phyloP scores from a whole-genome alignment of 192 early-diverging fungal genomes.

The Obelidium mucronatum region DNA sequence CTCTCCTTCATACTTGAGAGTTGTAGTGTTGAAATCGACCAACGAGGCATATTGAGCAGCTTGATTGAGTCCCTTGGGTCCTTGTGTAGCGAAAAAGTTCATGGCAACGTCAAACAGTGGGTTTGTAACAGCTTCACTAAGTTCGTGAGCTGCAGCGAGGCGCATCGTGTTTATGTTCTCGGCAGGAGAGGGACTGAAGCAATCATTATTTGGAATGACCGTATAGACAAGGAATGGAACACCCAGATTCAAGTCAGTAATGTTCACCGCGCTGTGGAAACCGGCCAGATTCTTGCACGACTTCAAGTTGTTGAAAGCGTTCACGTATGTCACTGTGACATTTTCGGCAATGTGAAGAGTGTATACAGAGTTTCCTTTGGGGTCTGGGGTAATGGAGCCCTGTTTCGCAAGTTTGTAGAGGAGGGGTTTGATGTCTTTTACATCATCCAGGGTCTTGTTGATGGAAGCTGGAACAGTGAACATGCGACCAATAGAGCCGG shows the following conservation, averaged over 20 bases:
- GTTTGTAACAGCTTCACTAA: constrained; percentile 5
- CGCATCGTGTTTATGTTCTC: not conserved
- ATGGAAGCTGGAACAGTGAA: not conserved
- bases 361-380: constrained; percentile 2
- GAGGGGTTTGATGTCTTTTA: not conserved
- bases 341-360: not conserved
- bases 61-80: not conserved
- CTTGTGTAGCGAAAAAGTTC: not conserved
- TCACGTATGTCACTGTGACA: not conserved
- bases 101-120: not conserved
- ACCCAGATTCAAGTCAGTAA: constrained; percentile 1
- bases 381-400: not conserved
- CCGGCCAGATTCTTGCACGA: not conserved
- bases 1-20: not conserved
- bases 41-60: not conserved
- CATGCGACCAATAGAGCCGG: not conserved
- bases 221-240: not conserved
- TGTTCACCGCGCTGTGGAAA: not conserved
- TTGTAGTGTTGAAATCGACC: not conserved
- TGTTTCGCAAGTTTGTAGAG: not conserved
- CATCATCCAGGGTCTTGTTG: not conserved
- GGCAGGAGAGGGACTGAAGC: not conserved
- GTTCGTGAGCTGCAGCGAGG: not conserved
- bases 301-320: not conserved
- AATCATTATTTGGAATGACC: not conserved